Evolutionary conservation across 2,329 filamentous ascomycete genomes (phyloP).

Genomic region (Diaporthe nobilis): DNA sequence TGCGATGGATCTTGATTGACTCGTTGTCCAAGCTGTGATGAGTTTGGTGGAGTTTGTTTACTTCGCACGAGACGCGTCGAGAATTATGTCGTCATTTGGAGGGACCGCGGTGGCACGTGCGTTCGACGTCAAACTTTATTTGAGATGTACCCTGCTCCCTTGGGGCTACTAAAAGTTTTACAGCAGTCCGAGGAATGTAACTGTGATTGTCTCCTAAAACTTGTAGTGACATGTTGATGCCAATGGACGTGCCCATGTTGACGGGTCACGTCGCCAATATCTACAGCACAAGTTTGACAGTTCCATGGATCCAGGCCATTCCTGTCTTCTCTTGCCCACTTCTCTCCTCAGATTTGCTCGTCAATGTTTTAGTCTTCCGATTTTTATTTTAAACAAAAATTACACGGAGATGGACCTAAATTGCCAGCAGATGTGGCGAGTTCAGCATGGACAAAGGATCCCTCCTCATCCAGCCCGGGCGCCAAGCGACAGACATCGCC

Average conservation of each 20-base stretch:
- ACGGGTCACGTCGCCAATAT: not conserved
- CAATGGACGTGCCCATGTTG: not conserved
- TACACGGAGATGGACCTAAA: no score
- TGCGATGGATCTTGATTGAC: not conserved
- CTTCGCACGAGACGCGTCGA: conserved; percentile 7
- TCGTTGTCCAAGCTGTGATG: not conserved
- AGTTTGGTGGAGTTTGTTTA: conserved; percentile 4
- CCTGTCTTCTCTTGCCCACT: not conserved
- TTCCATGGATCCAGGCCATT: not conserved
- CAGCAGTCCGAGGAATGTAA: not conserved
- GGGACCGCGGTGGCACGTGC: conserved; percentile 32
- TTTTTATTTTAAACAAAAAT: no score
- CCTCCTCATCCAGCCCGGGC: not conserved
- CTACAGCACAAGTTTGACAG: not conserved
- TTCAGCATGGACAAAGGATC: not conserved
- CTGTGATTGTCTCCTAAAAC: not conserved
- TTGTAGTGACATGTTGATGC: no score
- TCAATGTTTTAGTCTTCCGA: no score
- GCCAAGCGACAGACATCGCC: not conserved
- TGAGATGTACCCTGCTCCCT: not conserved
- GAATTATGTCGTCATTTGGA: not conserved
- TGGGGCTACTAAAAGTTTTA: not conserved
- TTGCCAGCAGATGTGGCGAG: no score
- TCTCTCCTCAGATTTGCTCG: no score
- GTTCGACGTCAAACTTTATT: not conserved